Percentiles rank a stretch among this genome's conserved stretches.
These are phyloP conservation scores for Tilletia caries DNA, from an alignment of 1,284 basidiomycete species.

Conservation along the genomic window DNA sequence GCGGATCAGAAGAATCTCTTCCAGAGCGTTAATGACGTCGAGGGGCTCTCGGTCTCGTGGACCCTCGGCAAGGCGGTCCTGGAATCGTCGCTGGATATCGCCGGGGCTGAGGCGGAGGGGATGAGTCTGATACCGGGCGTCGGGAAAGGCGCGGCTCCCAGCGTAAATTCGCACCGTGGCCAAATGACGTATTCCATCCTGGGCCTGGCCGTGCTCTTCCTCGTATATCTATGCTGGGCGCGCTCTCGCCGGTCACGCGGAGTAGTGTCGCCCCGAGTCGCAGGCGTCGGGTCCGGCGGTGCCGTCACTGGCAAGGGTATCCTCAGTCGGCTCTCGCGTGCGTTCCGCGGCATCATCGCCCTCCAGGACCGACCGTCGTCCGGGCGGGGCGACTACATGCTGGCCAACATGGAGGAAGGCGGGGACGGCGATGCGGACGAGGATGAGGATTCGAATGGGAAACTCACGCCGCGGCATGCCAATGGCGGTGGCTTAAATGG, in stretches of 20 bases:
- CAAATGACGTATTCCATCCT: slow-evolving; percentile 17
- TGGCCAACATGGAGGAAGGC: slow-evolving; percentile 47
- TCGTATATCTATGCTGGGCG: slow-evolving; percentile 29
- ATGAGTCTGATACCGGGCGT: background rate
- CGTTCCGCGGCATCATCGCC: background rate
- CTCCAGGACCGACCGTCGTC: slow-evolving; percentile 2
- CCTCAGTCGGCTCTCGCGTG: background rate
- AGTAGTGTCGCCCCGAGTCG: too few species aligned
- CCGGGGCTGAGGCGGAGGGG: slow-evolving; percentile 12
- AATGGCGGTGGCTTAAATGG: slow-evolving; percentile 1
- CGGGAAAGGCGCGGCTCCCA: background rate
- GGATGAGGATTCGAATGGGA: background rate
- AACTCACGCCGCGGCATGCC: background rate
- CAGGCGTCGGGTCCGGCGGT: background rate
- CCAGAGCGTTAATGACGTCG: slow-evolving; percentile 86
- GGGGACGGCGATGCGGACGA: slow-evolving; percentile 18
- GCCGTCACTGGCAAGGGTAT: slow-evolving; percentile 19
- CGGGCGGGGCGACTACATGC: slow-evolving; percentile 39
- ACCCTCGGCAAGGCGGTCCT: slow-evolving; percentile 97
- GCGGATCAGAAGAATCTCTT: slow-evolving; percentile 60
- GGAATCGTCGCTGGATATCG: slow-evolving; percentile 70
- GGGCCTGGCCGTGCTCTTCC: slow-evolving; percentile 27
- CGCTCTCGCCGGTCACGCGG: slow-evolving; percentile 31
- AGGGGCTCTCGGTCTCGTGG: slow-evolving; percentile 91
- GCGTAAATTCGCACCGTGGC: background rate